Evolutionary conservation across 305 asterid genomes (phyloP).

Genomic region (Fraxinus baroniana): DNA sequence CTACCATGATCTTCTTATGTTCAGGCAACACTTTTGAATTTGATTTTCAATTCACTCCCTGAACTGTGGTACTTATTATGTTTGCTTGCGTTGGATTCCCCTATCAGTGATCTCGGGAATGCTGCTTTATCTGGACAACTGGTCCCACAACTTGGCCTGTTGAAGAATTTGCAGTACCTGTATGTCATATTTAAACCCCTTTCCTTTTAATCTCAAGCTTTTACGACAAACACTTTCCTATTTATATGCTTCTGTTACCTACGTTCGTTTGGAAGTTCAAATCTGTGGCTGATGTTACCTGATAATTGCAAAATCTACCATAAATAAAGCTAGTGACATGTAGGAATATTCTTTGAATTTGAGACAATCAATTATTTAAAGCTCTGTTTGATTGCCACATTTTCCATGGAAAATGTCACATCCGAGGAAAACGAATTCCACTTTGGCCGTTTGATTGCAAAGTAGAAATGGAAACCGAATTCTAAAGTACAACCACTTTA

Average conservation of each 20-base stretch:
- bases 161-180: slow-evolving; percentile 96
- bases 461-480: too few relatives aligned
- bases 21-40: background rate
- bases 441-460: too few relatives aligned
- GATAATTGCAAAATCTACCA: slow-evolving; percentile 9
- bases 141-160: slow-evolving; percentile 83
- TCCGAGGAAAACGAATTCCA: too few relatives aligned
- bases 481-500: too few relatives aligned
- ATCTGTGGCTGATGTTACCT: slow-evolving; percentile 1
- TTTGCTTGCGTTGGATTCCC: slow-evolving; percentile 18
- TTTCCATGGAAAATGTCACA: too few relatives aligned
- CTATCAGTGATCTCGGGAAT: slow-evolving; percentile 87
- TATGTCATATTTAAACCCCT: slow-evolving; percentile 38
- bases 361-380: background rate
- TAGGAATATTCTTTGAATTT: background rate
- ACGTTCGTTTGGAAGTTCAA: background rate
- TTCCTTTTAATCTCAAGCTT: background rate
- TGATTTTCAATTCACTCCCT: slow-evolving; percentile 1
- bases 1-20: slow-evolving; percentile 5
- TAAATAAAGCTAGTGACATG: slow-evolving; percentile 12
- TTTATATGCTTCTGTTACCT: background rate
- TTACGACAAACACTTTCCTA: background rate
- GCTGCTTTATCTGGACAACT: slow-evolving; percentile 89
- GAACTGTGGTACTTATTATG: background rate
- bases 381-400: too few relatives aligned